A percentile compares a stretch with the other conserved stretches of the same genome.
phyloP scores from a whole-genome alignment of 1,284 basidiomycete species.

The Cyathus pygmaeus region DNA sequence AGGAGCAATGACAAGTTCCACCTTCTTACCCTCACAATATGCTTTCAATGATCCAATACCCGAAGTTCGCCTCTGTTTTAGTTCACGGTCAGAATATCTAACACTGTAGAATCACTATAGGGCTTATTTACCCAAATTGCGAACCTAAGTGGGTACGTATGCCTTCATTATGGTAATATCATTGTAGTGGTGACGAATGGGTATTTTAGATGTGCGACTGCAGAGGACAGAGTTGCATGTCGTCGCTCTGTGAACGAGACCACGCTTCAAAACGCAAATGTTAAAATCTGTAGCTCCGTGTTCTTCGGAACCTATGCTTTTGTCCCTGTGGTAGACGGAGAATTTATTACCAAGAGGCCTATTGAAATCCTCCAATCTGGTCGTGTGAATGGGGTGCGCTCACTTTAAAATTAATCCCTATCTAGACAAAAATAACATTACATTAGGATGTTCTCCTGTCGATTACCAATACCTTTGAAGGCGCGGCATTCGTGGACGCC shows the following conservation, averaged over 20 bases:
- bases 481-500: conserved; percentile 47
- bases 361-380: conserved; percentile 44
- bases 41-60: conserved; percentile 53
- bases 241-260: conserved; percentile 41
- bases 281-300: conserved; percentile 37
- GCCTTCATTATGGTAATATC: too few species aligned
- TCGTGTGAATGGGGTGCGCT: conserved; percentile 52
- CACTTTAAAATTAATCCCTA: background rate
- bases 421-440: background rate
- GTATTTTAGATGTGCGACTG: conserved; percentile 47
- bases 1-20: conserved; percentile 56
- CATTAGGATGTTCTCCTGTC: conserved; percentile 39
- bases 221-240: conserved; percentile 44
- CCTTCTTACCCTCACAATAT: conserved; percentile 58
- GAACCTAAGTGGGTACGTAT: too few species aligned
- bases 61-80: conserved; percentile 49
- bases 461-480: conserved; percentile 53
- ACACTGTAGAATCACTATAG: background rate
- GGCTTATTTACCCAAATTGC: too few species aligned
- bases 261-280: conserved; percentile 45
- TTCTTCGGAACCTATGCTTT: conserved; percentile 55
- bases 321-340: conserved; percentile 57
- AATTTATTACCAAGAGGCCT: conserved; percentile 54
- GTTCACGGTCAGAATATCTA: too few species aligned
- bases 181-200: too few species aligned